Evolutionary conservation across 768 basidiomycete genomes (phyloP).

Genomic region (Agrocybe pediades): DNA sequence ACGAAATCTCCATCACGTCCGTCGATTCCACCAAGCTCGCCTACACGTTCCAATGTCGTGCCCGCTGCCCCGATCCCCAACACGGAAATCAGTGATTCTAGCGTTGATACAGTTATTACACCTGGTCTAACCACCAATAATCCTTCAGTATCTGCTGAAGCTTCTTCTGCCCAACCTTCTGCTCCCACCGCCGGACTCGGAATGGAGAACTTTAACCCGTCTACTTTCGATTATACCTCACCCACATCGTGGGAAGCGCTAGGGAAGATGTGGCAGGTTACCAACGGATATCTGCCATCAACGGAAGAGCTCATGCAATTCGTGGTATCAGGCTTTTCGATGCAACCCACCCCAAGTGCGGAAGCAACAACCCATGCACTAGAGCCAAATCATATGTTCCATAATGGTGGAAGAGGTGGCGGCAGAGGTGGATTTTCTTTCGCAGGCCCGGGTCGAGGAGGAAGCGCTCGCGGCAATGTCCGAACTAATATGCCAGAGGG

Average conservation of each 20-base stretch:
- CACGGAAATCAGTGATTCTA: conserved; percentile 49
- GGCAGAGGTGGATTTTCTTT: conserved; percentile 31
- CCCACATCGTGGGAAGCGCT: conserved; percentile 81
- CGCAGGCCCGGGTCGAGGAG: conserved; percentile 41
- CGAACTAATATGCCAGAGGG: conserved; percentile 42
- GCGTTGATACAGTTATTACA: too few species aligned
- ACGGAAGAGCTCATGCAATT: conserved; percentile 80
- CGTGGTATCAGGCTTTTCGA: conserved; percentile 44
- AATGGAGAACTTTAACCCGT: conserved; percentile 69
- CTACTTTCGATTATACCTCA: conserved; percentile 72
- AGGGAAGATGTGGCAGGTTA: conserved; percentile 74
- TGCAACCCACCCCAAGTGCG: conserved; percentile 10
- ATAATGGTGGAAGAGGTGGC: conserved; percentile 32
- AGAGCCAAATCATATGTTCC: conserved; percentile 5
- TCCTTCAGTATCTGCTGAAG: conserved; percentile 59
- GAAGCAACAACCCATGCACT: background rate
- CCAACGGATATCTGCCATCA: conserved; percentile 67
- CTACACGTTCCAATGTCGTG: conserved; percentile 21
- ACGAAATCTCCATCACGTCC: conserved; percentile 16
- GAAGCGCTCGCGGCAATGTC: conserved; percentile 46
- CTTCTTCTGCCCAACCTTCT: conserved; percentile 52
- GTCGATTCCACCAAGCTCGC: conserved; percentile 19
- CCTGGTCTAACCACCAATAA: conserved; percentile 41
- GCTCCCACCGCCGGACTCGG: conserved; percentile 42
- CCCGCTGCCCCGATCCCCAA: conserved; percentile 22